These are phyloP conservation scores for Penicillium arizonense DNA, from an alignment of 495 filamentous ascomycete species.

Conservation along the genomic window DNA sequence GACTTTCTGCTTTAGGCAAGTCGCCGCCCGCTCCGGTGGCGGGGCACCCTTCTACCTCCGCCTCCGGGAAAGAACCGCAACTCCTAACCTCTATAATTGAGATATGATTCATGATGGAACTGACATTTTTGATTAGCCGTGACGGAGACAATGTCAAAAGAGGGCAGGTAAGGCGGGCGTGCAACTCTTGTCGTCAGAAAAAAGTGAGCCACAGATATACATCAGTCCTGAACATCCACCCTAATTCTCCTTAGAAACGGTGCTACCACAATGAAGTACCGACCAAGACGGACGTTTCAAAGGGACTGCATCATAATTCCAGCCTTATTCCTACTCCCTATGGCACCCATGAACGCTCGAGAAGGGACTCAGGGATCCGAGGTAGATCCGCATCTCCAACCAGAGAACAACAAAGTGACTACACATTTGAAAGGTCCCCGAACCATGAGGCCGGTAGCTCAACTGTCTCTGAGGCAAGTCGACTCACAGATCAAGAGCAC, in stretches of 20 bases:
- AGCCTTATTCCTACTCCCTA: too few species aligned
- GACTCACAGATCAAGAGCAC: neutral
- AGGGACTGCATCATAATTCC: neutral
- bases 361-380: neutral
- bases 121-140: conserved; percentile 18
- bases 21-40: conserved; percentile 7
- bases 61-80: neutral
- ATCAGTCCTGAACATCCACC: neutral
- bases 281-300: neutral
- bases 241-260: conserved; percentile 17
- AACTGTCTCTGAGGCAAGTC: neutral
- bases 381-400: conserved; percentile 6
- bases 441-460: neutral
- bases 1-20: neutral
- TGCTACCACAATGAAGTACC: conserved; percentile 15
- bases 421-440: neutral
- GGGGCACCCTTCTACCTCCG: neutral
- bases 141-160: conserved; percentile 19
- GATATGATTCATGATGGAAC: conserved; percentile 12
- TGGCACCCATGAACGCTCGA: neutral
- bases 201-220: conserved; percentile 10
- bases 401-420: neutral
- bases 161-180: conserved; percentile 11
- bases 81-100: neutral
- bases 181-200: conserved; percentile 18